Evolutionary conservation across 164 flowering plant genomes (phyloP).

Genomic region (Annona cherimola): DNA sequence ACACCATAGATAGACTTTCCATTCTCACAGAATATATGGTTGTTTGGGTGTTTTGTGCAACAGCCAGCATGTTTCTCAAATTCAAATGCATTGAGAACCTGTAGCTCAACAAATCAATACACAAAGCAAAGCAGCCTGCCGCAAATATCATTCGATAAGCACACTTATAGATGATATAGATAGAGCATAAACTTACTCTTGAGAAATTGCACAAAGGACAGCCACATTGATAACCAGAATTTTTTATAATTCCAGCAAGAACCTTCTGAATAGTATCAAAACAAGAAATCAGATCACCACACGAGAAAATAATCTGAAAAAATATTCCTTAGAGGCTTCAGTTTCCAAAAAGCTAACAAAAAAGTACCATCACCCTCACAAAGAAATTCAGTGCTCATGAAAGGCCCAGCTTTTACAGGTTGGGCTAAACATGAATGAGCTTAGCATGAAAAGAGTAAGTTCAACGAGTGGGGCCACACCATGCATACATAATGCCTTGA

Average conservation of each 20-base stretch:
- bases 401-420: not conserved
- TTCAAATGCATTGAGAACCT: conserved; percentile 70
- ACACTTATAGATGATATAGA: not conserved
- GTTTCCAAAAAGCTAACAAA: not conserved
- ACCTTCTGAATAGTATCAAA: conserved; percentile 32
- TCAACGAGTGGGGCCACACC: not conserved
- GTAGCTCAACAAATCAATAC: conserved; percentile 4
- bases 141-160: not conserved
- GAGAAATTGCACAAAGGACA: conserved; percentile 56
- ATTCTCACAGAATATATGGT: conserved; percentile 73
- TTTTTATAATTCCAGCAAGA: conserved; percentile 62
- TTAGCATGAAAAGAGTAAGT: not conserved
- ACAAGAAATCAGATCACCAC: not conserved
- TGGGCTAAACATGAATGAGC: not conserved
- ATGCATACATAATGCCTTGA: not conserved
- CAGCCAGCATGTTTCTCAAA: conserved; percentile 76
- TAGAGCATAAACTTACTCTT: conserved; percentile 31
- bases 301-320: not conserved
- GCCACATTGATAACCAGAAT: conserved; percentile 71
- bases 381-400: not conserved
- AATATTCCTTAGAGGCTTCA: not conserved
- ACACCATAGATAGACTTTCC: conserved; percentile 70
- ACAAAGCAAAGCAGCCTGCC: not conserved
- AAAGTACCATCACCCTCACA: not conserved
- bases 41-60: conserved; percentile 82